Evolutionary conservation across 1,284 basidiomycete species (phyloP), one percentile per base, ranked within the genome.

Genomic region (Heterobasidion annosum): DNA sequence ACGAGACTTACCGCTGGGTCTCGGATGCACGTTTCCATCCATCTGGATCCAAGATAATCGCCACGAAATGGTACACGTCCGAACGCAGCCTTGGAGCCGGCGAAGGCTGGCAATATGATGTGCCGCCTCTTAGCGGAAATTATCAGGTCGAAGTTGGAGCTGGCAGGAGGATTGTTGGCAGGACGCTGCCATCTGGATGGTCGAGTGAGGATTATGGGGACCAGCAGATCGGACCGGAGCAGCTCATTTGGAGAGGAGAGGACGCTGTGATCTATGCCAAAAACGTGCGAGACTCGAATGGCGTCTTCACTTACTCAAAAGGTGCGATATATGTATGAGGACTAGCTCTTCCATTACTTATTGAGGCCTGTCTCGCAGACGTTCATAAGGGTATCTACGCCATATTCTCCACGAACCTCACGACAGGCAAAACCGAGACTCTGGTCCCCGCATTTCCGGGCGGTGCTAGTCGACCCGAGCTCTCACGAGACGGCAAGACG

Each of bases 61-160:
- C 85, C 8, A 85, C 84, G 8, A 88, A 88, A 63, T 86, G 86
- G 84, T 86, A 84, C 59, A 84, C 79, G 18, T 79, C 80, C 18
- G 12, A 13, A 32, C 45, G 45, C 45, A 47, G 45, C 18, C 45
- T 47, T 6, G 45, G 45, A 46, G 84, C 84, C 1, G 83, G 84
- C 2, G 85, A 88, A 71, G 82, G 79, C 43, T 88, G 85, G 85
- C 73, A 79, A 61, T 88, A 82, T 57, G 34, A 66, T 6, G 68
- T 82, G 19, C 80, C 80, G 9, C 63, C 66, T 32, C 35, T 63
- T 8, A 42, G 65, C 7, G 37, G 37, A 10, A 56, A 50, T 46
- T 35, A 57, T 56, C 46, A 64, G 54, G 72, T 83, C 53, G 58
- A 65, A 49, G 70, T 62, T 25, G 81, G 79, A 5, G 73, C 72